Base-by-base conservation (phyloP, 768 basidiomycete genomes). In the Mycena leptocephala region DNA sequence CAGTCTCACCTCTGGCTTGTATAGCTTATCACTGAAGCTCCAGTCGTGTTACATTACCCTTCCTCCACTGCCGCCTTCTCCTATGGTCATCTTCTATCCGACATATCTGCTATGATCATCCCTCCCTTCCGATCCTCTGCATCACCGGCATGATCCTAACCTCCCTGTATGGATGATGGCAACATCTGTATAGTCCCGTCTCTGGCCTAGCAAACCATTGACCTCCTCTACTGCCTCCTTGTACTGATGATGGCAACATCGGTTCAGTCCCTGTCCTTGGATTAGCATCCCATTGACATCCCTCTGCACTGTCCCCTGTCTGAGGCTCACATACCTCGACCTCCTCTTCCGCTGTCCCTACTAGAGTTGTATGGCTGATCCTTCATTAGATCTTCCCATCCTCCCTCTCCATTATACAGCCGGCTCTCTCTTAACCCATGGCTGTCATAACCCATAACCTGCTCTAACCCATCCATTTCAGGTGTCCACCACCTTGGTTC, bases 121-220 rank as follows among this genome's bases (percentile, higher is more conserved):
- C 58, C 58, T 32, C 55, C 43, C 39, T 61, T 70, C 67, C 35
- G 39, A 32, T 53, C 69, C 69, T 59, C 55, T 69, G 68, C 68
- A 69, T 58, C 39, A 56, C 53, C 14, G 48, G 68, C 68, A 69
- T 69, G 68, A 58, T 69, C 68, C 56, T n/a, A n/a, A n/a, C n/a
- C 68, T 69, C 51, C 65, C 53, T 39, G 22, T 67, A 53, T 51
- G n/a, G 32, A 67, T 67, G 46, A 67, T 67, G 66, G 66, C 66
- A 67, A 67, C 46, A 55, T 67, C n/a, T 33, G 66, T 28, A 53
- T 55, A 55, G 66, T 67, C 51, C 51, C 66, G 66, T 67, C 66
- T 55, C 51, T 67, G 66, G 66, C 33, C 48, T 22, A n/a, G n/a
- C n/a, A n/a, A n/a, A n/a, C n/a, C n/a, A n/a, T n/a, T n/a, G n/a